Evolutionary conservation across 176 grass and related monocot species (phyloP).

Genomic region (Ensete ventricosum): DNA sequence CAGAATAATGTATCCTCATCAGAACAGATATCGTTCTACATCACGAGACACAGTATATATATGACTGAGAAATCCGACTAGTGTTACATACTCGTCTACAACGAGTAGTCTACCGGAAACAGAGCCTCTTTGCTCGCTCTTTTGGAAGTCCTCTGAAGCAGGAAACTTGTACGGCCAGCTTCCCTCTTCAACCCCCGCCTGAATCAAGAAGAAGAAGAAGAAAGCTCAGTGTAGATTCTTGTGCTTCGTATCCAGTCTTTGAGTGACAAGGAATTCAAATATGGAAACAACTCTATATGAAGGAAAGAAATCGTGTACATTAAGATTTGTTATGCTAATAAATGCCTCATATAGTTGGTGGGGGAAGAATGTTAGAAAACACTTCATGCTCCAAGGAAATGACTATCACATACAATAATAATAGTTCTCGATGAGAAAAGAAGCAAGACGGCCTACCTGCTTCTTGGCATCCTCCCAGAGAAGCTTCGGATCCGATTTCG

Average conservation of each 20-base stretch:
- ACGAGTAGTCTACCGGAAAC: constrained; percentile 61
- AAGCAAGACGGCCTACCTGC: constrained; percentile 34
- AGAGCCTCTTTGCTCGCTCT: constrained; percentile 56
- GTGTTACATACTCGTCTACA: constrained; percentile 39
- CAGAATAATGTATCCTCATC: not conserved
- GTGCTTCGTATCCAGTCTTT: not conserved
- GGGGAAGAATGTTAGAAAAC: too few species aligned
- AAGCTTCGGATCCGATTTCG: constrained; percentile 43
- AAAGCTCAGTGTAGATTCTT: not conserved
- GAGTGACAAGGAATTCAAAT: not conserved
- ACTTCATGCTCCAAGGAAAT: too few species aligned
- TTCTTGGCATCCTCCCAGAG: constrained; percentile 88
- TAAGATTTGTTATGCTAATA: too few species aligned
- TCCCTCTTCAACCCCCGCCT: constrained; percentile 58
- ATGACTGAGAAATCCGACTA: not conserved
- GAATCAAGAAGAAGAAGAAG: constrained; percentile 7
- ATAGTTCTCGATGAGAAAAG: not conserved
- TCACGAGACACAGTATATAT: not conserved
- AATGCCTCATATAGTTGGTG: too few species aligned
- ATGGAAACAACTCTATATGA: not conserved
- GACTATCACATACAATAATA: not conserved
- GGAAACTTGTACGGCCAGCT: constrained; percentile 77
- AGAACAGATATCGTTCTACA: not conserved
- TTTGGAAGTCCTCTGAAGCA: constrained; percentile 66
- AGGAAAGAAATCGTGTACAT: too few species aligned